Conservation (phyloP, 2,329 filamentous ascomycete species). For the Dactylella cylindrospora region DNA sequence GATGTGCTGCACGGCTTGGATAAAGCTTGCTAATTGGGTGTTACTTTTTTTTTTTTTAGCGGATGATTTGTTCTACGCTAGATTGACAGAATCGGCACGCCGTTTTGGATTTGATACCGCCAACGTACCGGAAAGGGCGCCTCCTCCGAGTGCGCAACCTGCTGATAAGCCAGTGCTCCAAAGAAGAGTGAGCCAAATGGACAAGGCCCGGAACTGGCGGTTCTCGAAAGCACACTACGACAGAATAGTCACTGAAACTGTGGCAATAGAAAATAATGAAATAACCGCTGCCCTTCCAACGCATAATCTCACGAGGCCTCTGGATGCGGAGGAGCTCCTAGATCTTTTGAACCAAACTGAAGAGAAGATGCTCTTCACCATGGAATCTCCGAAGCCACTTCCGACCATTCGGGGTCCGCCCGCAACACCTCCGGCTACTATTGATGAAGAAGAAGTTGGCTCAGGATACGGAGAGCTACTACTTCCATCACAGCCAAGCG, state of each 20-base stretch:
- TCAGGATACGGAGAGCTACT: neutral
- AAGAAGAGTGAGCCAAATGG: constrained; percentile 18
- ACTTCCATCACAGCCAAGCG: constrained; percentile 23
- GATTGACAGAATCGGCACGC: constrained; percentile 34
- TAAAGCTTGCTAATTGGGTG: neutral
- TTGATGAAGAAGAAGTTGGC: too few species aligned
- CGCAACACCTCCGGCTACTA: too few species aligned
- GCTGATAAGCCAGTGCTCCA: constrained; percentile 25
- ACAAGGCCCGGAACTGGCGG: constrained; percentile 4
- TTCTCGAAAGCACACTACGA: constrained; percentile 21
- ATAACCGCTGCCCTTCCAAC: constrained; percentile 14
- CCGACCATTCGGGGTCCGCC: constrained; percentile 6
- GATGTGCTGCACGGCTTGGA: too few species aligned
- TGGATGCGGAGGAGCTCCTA: constrained; percentile 39
- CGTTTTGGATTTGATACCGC: constrained; percentile 27
- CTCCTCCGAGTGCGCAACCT: constrained; percentile 1
- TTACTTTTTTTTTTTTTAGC: constrained; percentile 8
- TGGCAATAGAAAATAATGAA: constrained; percentile 18
- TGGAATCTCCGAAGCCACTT: constrained; percentile 15
- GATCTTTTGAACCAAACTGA: constrained; percentile 38
- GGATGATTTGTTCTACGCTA: constrained; percentile 37
- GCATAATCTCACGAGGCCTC: constrained; percentile 34
- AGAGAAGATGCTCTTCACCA: constrained; percentile 30
- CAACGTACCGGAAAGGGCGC: constrained; percentile 1
- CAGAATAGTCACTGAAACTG: constrained; percentile 28